Percentiles rank a stretch among this genome's conserved stretches.
phyloP scores from a whole-genome alignment of 495 filamentous ascomycete species.

The Podospora australis region DNA sequence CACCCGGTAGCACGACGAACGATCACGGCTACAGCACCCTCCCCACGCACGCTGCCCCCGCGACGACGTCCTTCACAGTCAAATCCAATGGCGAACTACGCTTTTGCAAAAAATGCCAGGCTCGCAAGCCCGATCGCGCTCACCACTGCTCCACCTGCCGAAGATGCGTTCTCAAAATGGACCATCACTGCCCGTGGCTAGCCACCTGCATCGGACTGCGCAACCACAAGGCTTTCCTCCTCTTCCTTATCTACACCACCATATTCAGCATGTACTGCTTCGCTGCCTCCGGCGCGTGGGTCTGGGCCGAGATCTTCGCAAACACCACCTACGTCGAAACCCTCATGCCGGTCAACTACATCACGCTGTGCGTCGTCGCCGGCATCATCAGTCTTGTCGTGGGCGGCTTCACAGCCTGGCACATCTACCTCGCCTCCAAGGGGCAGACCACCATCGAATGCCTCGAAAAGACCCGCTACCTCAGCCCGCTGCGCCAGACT shows the following conservation, averaged over 20 bases:
- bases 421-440: conserved; percentile 69
- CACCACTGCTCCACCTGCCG: conserved; percentile 94
- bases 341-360: conserved; percentile 82
- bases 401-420: conserved; percentile 86
- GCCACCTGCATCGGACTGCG: conserved; percentile 89
- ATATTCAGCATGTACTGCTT: conserved; percentile 83
- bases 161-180: conserved; percentile 96
- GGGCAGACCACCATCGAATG: conserved; percentile 93
- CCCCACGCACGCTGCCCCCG: conserved; percentile 38
- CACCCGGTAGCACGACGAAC: conserved; percentile 63
- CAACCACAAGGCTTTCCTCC: conserved; percentile 92
- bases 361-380: conserved; percentile 75
- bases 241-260: conserved; percentile 88
- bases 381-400: conserved; percentile 90
- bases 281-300: conserved; percentile 62
- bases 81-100: conserved; percentile 79
- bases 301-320: conserved; percentile 72
- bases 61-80: conserved; percentile 74
- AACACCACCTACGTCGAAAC: conserved; percentile 54
- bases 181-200: conserved; percentile 98
- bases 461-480: conserved; percentile 88
- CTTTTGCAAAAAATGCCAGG: conserved; percentile 96
- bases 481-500: conserved; percentile 65
- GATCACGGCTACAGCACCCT: conserved; percentile 46
- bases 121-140: conserved; percentile 86